Conservation (phyloP, 768 basidiomycete species). For the Rhizopogon rudus region DNA sequence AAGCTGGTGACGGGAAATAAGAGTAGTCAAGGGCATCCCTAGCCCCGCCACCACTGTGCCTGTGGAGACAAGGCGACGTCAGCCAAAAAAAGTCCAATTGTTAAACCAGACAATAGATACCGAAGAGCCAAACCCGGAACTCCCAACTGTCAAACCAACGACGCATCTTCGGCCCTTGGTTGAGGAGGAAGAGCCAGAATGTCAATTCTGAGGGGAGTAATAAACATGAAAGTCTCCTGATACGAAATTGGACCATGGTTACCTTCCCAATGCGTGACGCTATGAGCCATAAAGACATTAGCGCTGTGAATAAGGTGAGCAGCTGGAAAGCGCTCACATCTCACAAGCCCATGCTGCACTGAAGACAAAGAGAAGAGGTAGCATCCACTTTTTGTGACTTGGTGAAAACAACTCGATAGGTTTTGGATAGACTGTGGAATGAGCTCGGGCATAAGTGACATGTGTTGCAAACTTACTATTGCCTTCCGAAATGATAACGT, state of each 20-base stretch:
- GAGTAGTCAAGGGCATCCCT: conserved; percentile 67
- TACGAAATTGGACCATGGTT: background rate
- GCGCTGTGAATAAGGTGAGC: background rate
- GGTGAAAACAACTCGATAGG: conserved; percentile 50
- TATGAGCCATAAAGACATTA: conserved; percentile 20
- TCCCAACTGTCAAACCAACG: conserved; percentile 82
- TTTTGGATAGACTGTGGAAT: conserved; percentile 45
- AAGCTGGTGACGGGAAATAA: conserved; percentile 53
- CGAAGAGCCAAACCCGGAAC: conserved; percentile 65
- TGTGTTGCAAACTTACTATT: conserved; percentile 6
- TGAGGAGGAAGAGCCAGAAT: conserved; percentile 80
- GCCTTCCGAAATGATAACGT: conserved; percentile 6
- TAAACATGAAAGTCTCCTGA: background rate
- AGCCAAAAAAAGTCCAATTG: conserved; percentile 5
- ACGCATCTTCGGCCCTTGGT: conserved; percentile 66
- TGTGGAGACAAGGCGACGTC: conserved; percentile 21
- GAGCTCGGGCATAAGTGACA: background rate
- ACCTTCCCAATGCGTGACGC: conserved; percentile 83
- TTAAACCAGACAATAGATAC: conserved; percentile 31
- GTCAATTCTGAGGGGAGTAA: conserved; percentile 48
- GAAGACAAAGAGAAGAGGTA: conserved; percentile 68
- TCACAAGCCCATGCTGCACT: conserved; percentile 76
- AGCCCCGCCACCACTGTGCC: conserved; percentile 61
- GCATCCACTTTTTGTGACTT: conserved; percentile 45
- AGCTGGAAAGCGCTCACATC: conserved; percentile 42